Evolutionary conservation across 2,329 filamentous ascomycete genomes (phyloP).

Genomic region (Trichoderma gracile): DNA sequence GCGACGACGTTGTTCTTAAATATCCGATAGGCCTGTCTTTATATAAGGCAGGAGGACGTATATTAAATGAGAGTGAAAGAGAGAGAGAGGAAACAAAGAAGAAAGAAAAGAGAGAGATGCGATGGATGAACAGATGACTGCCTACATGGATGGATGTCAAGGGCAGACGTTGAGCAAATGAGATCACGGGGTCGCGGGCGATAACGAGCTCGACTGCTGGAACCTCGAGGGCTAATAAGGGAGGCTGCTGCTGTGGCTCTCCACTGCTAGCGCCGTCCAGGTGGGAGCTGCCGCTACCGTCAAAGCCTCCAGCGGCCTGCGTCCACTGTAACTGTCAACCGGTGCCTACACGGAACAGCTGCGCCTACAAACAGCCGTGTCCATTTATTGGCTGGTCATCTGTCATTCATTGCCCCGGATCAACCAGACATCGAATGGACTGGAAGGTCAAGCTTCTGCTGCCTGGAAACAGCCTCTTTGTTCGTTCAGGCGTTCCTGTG

Average conservation of each 20-base stretch:
- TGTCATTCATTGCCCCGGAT: too few relatives aligned
- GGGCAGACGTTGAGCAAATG: slow-evolving; percentile 20
- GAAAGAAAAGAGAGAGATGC: not conserved
- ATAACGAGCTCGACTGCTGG: slow-evolving; percentile 11
- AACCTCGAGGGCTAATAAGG: not conserved
- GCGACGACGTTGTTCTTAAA: not conserved
- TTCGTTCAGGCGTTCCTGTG: not conserved
- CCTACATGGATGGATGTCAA: not conserved
- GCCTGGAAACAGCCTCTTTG: not conserved
- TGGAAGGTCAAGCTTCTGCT: slow-evolving; percentile 32
- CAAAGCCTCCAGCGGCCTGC: slow-evolving; percentile 4
- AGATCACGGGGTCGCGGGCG: slow-evolving; percentile 21
- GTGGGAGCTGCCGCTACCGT: too few relatives aligned
- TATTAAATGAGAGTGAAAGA: not conserved
- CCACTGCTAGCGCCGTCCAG: not conserved
- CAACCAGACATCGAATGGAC: too few relatives aligned
- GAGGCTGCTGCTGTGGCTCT: slow-evolving; percentile 5
- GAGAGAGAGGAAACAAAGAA: not conserved
- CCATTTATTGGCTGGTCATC: too few relatives aligned
- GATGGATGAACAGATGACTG: slow-evolving; percentile 16
- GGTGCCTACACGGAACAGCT: too few relatives aligned
- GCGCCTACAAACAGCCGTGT: too few relatives aligned
- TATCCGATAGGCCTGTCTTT: too few relatives aligned
- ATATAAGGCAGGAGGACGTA: not conserved
- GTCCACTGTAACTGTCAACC: not conserved